Percentiles rank a stretch among this genome's conserved stretches.
phyloP scores from a whole-genome alignment of 208 protist species.

The Herpetomonas samuelpessoai region DNA sequence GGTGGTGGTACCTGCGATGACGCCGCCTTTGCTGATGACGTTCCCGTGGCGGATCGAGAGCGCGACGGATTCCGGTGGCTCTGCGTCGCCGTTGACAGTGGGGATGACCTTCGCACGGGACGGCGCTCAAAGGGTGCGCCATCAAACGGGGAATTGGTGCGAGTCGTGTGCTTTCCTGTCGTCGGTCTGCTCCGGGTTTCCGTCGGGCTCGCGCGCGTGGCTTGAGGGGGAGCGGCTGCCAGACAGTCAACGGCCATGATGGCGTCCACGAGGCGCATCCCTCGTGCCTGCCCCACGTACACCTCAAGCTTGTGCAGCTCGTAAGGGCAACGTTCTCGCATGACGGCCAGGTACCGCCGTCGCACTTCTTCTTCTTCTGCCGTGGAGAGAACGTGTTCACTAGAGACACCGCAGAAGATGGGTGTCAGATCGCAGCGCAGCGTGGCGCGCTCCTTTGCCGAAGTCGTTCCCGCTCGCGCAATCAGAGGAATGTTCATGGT shows the following conservation, averaged over 20 bases:
- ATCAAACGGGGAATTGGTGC: too few species aligned
- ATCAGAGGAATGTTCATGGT: background rate
- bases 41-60: too few species aligned
- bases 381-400: background rate
- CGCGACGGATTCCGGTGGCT: too few species aligned
- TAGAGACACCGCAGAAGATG: background rate
- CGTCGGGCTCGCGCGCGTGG: too few species aligned
- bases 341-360: background rate
- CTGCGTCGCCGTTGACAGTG: too few species aligned
- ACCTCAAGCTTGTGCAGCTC: conserved; percentile 38
- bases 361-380: background rate
- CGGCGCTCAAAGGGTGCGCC: too few species aligned
- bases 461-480: background rate
- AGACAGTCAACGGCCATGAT: background rate
- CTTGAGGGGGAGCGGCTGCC: too few species aligned
- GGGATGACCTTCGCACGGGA: too few species aligned
- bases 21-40: too few species aligned
- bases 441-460: background rate
- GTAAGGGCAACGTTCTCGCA: background rate
- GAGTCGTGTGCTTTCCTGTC: too few species aligned
- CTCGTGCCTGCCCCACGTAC: conserved; percentile 19
- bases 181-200: too few species aligned
- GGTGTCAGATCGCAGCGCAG: background rate
- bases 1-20: too few species aligned
- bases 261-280: conserved; percentile 2